Conservation (phyloP, 2,329 filamentous ascomycete species). For the Colletotrichum camelliae region DNA sequence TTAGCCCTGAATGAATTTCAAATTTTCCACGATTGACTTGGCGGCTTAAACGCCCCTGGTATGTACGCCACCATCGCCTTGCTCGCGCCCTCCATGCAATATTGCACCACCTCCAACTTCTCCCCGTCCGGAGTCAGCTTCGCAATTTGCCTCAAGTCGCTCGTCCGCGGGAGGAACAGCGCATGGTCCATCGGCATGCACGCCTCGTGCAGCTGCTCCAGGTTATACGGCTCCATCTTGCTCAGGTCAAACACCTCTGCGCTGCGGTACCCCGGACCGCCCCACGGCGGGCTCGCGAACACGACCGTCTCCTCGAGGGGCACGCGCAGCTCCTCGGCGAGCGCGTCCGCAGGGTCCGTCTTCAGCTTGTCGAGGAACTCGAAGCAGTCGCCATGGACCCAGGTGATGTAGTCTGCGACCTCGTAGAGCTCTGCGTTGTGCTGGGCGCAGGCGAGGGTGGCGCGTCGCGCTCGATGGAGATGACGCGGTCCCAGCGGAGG, state of each 20-base stretch:
- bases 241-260: slow-evolving; percentile 80
- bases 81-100: slow-evolving; percentile 88
- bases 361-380: slow-evolving; percentile 63
- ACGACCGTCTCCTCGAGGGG: slow-evolving; percentile 48
- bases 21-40: background rate
- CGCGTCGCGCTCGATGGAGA: slow-evolving; percentile 87
- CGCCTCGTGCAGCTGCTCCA: slow-evolving; percentile 65
- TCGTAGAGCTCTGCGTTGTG: slow-evolving; percentile 90
- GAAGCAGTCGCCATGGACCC: slow-evolving; percentile 89
- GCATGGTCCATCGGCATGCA: slow-evolving; percentile 68
- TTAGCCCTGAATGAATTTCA: background rate
- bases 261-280: slow-evolving; percentile 59
- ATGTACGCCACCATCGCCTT: slow-evolving; percentile 77
- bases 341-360: slow-evolving; percentile 35
- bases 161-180: slow-evolving; percentile 85
- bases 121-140: slow-evolving; percentile 51
- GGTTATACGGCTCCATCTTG: slow-evolving; percentile 87
- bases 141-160: slow-evolving; percentile 81
- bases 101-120: slow-evolving; percentile 82
- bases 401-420: slow-evolving; percentile 75
- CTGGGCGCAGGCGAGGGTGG: slow-evolving; percentile 86
- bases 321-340: slow-evolving; percentile 45
- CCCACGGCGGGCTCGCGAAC: slow-evolving; percentile 67
- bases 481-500: slow-evolving; percentile 81
- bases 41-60: slow-evolving; percentile 36